phyloP scores from a whole-genome alignment of 2,329 filamentous ascomycete species.

The Phialocephala subalpina region DNA sequence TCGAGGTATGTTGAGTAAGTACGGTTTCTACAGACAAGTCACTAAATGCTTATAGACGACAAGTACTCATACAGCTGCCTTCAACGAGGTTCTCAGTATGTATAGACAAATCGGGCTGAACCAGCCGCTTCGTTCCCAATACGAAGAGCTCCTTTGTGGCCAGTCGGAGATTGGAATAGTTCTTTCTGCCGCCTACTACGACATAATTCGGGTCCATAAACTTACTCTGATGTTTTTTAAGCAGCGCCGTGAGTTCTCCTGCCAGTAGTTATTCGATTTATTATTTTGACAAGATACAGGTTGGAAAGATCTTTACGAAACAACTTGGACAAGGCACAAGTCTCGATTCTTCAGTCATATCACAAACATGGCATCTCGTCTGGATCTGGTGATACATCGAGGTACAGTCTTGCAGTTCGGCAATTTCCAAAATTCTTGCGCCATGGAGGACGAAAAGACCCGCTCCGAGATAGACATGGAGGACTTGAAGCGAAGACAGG shows the following conservation, averaged over 20 bases:
- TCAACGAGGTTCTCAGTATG: constrained; percentile 46
- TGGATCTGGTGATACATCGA: constrained; percentile 11
- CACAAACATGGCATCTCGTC: constrained; percentile 2
- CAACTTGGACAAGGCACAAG: constrained; percentile 42
- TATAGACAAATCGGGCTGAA: constrained; percentile 49
- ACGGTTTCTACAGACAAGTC: background rate
- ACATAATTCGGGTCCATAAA: constrained; percentile 49
- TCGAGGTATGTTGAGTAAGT: constrained; percentile 34
- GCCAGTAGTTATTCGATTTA: constrained; percentile 1
- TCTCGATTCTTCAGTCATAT: constrained; percentile 11
- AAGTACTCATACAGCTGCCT: constrained; percentile 41
- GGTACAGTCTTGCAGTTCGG: constrained; percentile 1
- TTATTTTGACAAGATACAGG: constrained; percentile 27
- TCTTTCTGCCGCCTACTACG: constrained; percentile 45
- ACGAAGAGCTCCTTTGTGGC: constrained; percentile 41
- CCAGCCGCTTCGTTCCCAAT: constrained; percentile 45
- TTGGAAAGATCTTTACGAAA: constrained; percentile 43
- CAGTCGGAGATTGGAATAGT: constrained; percentile 42
- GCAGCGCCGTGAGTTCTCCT: constrained; percentile 30
- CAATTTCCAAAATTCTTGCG: constrained; percentile 2
- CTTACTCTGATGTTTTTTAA: constrained; percentile 43
- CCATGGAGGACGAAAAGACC: constrained; percentile 17
- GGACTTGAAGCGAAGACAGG: constrained; percentile 24
- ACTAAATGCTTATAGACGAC: constrained; percentile 36
- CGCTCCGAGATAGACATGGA: constrained; percentile 27